Base-by-base conservation (phyloP, 768 basidiomycete species). In the Amanita polypyramis region DNA sequence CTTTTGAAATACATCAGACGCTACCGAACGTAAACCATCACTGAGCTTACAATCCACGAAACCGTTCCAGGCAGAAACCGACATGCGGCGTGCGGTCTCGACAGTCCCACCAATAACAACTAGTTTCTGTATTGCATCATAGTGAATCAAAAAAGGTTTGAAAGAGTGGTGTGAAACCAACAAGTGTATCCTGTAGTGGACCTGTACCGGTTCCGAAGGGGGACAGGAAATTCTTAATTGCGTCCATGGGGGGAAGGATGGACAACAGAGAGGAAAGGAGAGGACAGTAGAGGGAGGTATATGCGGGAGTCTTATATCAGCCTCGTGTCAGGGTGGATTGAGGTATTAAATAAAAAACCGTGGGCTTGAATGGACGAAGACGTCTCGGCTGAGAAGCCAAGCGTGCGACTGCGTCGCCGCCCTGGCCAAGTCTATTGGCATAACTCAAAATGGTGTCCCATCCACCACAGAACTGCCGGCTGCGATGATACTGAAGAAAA, bases 101-200 rank as follows among this genome's bases (percentile, higher is more conserved):
- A 91, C 83, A 0, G 89, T 90, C 1, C 89, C 89, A 19, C 89
- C 88, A 59, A 92, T 85, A 57, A 92, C 88, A 29, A 92, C 88
- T 20, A 89, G 74, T 85, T 88, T 90, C 88, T 89, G n/a, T n/a
- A 55, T 2, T 45, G 7, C 19, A 25, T n/a, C n/a, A n/a, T n/a
- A 17, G 8, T 33, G n/a, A 37, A 21, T 9, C 33, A 44, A 19
- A 45, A 32, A 46, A 19, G 14, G 29, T 17, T 40, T 0, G 49
- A 12, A 19, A 21, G 23, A 14, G 32, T 29, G 32, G 15, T 15
- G 29, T 27, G 21, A 29, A 29, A 62, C 74, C 44, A 61, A 87
- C 87, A 34, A 90, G 69, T 33, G 87, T 90, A 55, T 90, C 87
- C 54, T 88, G 85, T 32, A 90, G 69, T 27, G 86, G 78, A 35